Percentiles rank a stretch among this genome's conserved stretches.
Evolutionary conservation across 1,284 basidiomycete genomes (phyloP).

Genomic region (Apiotrichum siamense): DNA sequence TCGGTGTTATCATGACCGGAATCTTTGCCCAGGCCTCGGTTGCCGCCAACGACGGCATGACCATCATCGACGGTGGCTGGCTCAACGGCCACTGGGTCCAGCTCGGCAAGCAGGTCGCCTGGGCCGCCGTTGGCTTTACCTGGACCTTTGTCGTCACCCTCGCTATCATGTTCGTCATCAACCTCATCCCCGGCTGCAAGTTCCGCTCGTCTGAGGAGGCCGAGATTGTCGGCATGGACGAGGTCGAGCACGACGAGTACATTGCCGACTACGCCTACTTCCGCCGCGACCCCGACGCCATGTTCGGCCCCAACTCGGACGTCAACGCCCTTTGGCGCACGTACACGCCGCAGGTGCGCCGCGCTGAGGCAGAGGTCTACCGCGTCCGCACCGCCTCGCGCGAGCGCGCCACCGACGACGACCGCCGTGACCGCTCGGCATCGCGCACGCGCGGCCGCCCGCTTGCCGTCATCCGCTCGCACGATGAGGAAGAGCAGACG

Average conservation of each 20-base stretch:
- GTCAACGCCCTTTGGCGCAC: constrained; percentile 12
- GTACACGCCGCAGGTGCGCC: constrained; percentile 5
- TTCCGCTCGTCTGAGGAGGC: constrained; percentile 68
- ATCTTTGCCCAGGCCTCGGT: constrained; percentile 71
- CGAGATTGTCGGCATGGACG: constrained; percentile 80
- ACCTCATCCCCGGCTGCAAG: constrained; percentile 68
- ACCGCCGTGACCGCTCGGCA: not conserved
- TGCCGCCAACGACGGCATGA: constrained; percentile 60
- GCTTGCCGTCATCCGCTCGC: not conserved
- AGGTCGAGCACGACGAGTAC: constrained; percentile 47
- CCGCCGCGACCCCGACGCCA: constrained; percentile 44
- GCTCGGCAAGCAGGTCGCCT: constrained; percentile 76
- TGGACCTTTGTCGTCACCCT: constrained; percentile 54
- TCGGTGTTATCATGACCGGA: constrained; percentile 62
- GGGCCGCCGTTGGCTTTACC: constrained; percentile 62
- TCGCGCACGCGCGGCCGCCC: not conserved
- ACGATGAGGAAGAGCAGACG: not conserved
- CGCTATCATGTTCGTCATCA: constrained; percentile 54
- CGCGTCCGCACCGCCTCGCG: constrained; percentile 1
- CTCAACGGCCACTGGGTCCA: constrained; percentile 65
- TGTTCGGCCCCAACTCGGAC: constrained; percentile 10
- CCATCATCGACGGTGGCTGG: constrained; percentile 62
- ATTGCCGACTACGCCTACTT: constrained; percentile 48
- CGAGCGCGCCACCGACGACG: constrained; percentile 1
- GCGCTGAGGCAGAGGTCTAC: constrained; percentile 6